Evolutionary conservation across 805 yeast genomes (phyloP).

Genomic region (Ogataea angusta): DNA sequence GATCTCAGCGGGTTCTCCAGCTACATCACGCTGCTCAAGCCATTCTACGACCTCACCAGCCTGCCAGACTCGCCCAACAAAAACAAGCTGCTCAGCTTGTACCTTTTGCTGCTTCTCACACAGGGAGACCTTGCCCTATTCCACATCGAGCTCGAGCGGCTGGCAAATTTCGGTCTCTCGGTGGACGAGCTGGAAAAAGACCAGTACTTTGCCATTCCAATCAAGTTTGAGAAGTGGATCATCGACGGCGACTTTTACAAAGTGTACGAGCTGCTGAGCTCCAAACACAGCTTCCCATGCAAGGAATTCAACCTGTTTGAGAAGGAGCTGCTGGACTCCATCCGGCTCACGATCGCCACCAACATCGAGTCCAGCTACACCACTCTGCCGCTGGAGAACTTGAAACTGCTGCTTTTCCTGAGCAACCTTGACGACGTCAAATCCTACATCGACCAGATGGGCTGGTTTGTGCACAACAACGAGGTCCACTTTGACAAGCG

Average conservation of each 20-base stretch:
- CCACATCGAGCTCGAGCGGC: constrained; percentile 82
- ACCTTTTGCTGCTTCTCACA: constrained; percentile 71
- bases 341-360: constrained; percentile 80
- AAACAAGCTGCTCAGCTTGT: constrained; percentile 71
- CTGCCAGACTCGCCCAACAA: constrained; percentile 50
- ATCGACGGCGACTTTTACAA: constrained; percentile 96
- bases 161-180: constrained; percentile 46
- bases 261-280: constrained; percentile 63
- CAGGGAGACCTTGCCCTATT: constrained; percentile 83
- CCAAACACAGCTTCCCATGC: constrained; percentile 58
- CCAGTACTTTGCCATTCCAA: constrained; percentile 74
- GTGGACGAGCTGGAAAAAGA: constrained; percentile 59
- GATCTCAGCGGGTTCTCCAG: constrained; percentile 68
- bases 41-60: constrained; percentile 58
- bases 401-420: constrained; percentile 75
- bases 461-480: constrained; percentile 58
- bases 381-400: constrained; percentile 74
- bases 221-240: constrained; percentile 85
- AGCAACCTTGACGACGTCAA: constrained; percentile 49
- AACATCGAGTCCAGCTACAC: constrained; percentile 79
- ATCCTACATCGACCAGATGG: constrained; percentile 48
- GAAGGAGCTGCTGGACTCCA: constrained; percentile 68
- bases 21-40: constrained; percentile 68
- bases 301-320: constrained; percentile 80
- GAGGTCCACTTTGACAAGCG: constrained; percentile 42